These are phyloP conservation scores for Stagonosporopsis vannaccii DNA, from an alignment of 2,329 filamentous ascomycete species.

Conservation along the genomic window DNA sequence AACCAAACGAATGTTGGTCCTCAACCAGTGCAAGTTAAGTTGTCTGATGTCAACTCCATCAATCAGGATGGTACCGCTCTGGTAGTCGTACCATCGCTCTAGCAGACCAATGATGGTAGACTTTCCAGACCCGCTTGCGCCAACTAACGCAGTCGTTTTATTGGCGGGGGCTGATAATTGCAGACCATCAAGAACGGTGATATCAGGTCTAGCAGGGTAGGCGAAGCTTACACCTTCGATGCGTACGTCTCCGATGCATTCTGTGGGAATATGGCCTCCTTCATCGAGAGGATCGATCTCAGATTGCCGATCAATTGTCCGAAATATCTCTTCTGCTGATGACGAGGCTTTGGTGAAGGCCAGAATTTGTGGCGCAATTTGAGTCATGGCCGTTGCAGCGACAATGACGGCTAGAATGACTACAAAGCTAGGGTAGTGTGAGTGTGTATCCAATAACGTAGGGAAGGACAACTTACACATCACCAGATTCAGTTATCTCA, in stretches of 20 bases:
- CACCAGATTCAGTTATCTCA: slow-evolving; percentile 58
- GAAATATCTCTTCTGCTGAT: slow-evolving; percentile 44
- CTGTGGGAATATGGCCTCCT: slow-evolving; percentile 28
- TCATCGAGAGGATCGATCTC: slow-evolving; percentile 68
- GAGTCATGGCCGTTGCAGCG: slow-evolving; percentile 74
- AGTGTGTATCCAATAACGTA: background rate
- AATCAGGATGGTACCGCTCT: slow-evolving; percentile 33
- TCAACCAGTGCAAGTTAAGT: slow-evolving; percentile 87
- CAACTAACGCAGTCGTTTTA: slow-evolving; percentile 91
- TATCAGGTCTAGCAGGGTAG: slow-evolving; percentile 90
- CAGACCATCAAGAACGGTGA: slow-evolving; percentile 84
- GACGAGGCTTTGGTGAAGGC: slow-evolving; percentile 57
- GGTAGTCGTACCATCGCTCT: slow-evolving; percentile 63
- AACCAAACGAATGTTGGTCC: slow-evolving; percentile 89
- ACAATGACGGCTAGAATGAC: slow-evolving; percentile 47
- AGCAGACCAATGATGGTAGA: slow-evolving; percentile 85
- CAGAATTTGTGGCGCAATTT: slow-evolving; percentile 88
- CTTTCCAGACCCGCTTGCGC: slow-evolving; percentile 92
- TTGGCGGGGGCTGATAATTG: slow-evolving; percentile 81
- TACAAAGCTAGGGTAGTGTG: slow-evolving; percentile 21
- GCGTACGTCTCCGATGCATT: slow-evolving; percentile 65
- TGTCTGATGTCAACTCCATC: slow-evolving; percentile 70
- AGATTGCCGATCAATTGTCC: slow-evolving; percentile 78
- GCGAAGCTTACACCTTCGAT: slow-evolving; percentile 85
- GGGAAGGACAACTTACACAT: slow-evolving; percentile 32